These are phyloP conservation scores for Penicillium canescens DNA, from an alignment of 495 filamentous ascomycete genomes.

Conservation along the genomic window DNA sequence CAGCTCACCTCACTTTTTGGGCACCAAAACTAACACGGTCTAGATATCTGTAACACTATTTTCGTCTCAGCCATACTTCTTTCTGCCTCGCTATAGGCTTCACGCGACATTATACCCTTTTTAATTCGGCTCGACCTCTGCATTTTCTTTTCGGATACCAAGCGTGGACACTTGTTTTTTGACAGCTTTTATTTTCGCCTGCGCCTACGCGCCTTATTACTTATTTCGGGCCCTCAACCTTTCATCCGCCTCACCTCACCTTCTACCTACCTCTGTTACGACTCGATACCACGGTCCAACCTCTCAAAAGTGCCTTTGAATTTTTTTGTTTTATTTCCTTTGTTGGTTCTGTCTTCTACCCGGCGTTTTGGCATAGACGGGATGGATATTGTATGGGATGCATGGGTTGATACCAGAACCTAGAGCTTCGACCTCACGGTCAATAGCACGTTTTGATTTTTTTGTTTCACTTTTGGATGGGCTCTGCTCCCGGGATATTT, in stretches of 20 bases:
- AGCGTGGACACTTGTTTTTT: slow-evolving; percentile 20
- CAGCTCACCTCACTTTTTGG: slow-evolving; percentile 12
- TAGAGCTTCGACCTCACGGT: slow-evolving; percentile 50
- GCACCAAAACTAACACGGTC: slow-evolving; percentile 25
- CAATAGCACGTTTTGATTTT: slow-evolving; percentile 30
- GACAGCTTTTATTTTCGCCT: slow-evolving; percentile 10
- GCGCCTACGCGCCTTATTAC: slow-evolving; percentile 15
- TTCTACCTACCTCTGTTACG: slow-evolving; percentile 26
- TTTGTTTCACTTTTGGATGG: slow-evolving; percentile 22
- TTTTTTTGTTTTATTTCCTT: slow-evolving; percentile 20
- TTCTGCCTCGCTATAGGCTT: slow-evolving; percentile 21
- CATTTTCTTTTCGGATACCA: slow-evolving; percentile 31
- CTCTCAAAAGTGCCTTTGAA: slow-evolving; percentile 35
- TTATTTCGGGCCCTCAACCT: slow-evolving; percentile 9
- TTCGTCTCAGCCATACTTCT: slow-evolving; percentile 22
- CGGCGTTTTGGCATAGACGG: slow-evolving; percentile 49
- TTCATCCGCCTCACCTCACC: slow-evolving; percentile 6
- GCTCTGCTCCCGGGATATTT: slow-evolving; percentile 10
- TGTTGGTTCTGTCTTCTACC: slow-evolving; percentile 19
- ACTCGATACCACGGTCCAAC: slow-evolving; percentile 32
- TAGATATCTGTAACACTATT: slow-evolving; percentile 44
- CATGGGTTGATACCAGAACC: slow-evolving; percentile 49
- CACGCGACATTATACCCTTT: slow-evolving; percentile 37
- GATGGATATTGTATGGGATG: slow-evolving; percentile 39
- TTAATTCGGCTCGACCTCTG: slow-evolving; percentile 32